Evolutionary conservation across 768 basidiomycete genomes (phyloP), one percentile per base, ranked within the genome.

Genomic region (Termitomyces sp.): DNA sequence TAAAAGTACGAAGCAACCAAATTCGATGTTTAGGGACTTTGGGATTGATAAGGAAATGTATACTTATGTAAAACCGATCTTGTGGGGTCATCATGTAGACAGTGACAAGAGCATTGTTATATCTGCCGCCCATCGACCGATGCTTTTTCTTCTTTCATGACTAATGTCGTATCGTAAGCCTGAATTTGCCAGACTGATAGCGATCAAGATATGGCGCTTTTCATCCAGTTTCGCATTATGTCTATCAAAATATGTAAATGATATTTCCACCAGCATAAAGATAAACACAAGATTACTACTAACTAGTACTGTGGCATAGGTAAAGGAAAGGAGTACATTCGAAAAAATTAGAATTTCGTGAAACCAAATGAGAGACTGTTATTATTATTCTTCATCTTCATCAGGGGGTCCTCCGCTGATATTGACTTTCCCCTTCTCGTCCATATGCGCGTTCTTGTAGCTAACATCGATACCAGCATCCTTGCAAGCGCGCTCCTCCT

Each of bases 361-460:
- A 38, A 12, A 41, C 18, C 41, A 43, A 43, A 43, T 9, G n/a
- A 41, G 16, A 41, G 40, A 41, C 40, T 41, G 38, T 4, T 16
- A 6, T 38, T 4, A 41, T 65, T 50, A 62, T n/a, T 53, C 64
- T 51, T 63, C 61, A 16, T 33, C 36, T 50, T 59, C 35, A 56
- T 66, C 67, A 9, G 67, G 67, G 1, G 82, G 81, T 44, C 71
- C 62, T n/a, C 76, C 76, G 38, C 69, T 66, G 16, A 87, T 77
- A 58, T 79, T 76, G 7, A 91, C 81, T 23, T 80, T 77, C 23
- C 90, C 90, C 68, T 81, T 79, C 57, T 72, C 80, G 66, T 86
- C 73, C 82, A 91, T 85, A 59, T 64, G 68, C 33, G 88, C 87
- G 53, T 80, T 77, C 58, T 72, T 68, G 28, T 68, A 28, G 30